phyloP scores from a whole-genome alignment of 2,329 filamentous ascomycete genomes.

The Curvularia hawaiiensis region DNA sequence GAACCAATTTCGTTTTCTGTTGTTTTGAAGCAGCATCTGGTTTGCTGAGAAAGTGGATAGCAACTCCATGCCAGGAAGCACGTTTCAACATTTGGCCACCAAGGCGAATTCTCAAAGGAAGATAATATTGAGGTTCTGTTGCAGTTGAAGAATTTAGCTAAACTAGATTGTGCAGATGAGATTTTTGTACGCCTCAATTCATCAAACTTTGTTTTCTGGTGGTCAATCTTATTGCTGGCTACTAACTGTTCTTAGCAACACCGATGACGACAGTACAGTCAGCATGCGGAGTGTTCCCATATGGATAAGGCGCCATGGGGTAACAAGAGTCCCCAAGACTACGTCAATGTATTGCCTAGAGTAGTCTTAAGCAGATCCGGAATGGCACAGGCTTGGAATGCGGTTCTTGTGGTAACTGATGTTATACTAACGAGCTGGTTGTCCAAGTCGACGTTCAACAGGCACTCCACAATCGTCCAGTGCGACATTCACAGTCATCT shows the following conservation, averaged over 20 bases:
- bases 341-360: neutral
- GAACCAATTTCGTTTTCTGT: neutral
- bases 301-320: neutral
- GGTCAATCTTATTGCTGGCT: neutral
- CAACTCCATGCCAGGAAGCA: neutral
- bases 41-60: neutral
- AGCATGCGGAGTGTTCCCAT: neutral
- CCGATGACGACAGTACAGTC: neutral
- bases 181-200: neutral
- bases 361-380: neutral
- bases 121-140: neutral
- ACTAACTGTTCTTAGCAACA: neutral
- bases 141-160: neutral
- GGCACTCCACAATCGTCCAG: neutral
- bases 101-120: neutral
- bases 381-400: neutral
- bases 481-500: neutral
- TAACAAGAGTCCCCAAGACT: neutral
- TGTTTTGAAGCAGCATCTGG: neutral
- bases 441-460: neutral
- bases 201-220: neutral
- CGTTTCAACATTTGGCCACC: neutral
- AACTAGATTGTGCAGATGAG: neutral
- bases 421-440: neutral
- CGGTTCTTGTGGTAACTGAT: neutral